Evolutionary conservation across 177 flowering plant species (phyloP), one percentile per base, ranked within the genome.

Genomic region (Vitis hybrid): DNA sequence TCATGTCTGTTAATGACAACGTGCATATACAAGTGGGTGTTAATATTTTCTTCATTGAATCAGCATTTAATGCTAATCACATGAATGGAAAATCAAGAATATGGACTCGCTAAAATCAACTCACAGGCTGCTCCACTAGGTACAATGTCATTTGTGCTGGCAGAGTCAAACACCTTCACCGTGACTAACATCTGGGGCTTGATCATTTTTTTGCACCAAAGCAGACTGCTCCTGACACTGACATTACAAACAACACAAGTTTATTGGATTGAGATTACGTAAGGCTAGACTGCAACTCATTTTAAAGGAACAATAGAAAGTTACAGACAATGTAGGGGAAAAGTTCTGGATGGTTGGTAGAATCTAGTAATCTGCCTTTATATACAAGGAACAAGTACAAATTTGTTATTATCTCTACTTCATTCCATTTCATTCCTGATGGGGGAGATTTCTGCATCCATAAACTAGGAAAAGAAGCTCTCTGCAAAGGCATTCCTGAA

Each of bases 181-280:
- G 54, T 64, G 75, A 70, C 64, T 65, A 58, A 50, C 72, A 55
- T 69, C 78, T 15, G 70, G 52, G 10, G 51, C 73, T 66, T 72
- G 78, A 69, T 70, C 74, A 56, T 52, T 60, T 68, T 57, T 77
- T 68, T 62, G 80, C 68, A 52, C 72, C 67, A 69, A 35, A 57
- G 68, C 60, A 40, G 80, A 51, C 62, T 62, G 78, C 66, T 70
- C 75, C 72, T 74, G 82, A 59, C 74, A 76, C 74, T 69, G 70
- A 46, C 24, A 76, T 62, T n/a, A 54, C 35, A 52, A 60, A 73
- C 9, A 61, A 24, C 32, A 15, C 11, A 40, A 68, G 57, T 52
- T 70, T 40, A 54, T n/a, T 49, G 40, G 60, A 19, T 4, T 6
- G 1, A 2, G 52, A 51, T 27, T 10, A 68, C 18, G n/a, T 35